Base-by-base conservation (phyloP, 192 early-diverging fungal species). In the Coemansia sp. region DNA sequence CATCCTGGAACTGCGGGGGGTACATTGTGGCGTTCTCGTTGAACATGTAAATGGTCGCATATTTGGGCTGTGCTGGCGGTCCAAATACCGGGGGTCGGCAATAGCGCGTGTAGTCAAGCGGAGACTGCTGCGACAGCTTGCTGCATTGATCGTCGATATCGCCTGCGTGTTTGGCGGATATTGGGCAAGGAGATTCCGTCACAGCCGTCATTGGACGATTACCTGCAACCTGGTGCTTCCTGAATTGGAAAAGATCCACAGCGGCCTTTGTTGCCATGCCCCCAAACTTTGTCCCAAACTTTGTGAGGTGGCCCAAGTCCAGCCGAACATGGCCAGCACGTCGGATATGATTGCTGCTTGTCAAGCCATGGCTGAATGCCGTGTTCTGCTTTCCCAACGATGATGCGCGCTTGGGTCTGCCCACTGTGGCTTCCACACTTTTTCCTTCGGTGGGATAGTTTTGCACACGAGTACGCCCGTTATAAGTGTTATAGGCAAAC, bases 291-390 rank as follows among this genome's bases (percentile, higher is more conserved):
- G 68, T 52, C 35, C 57, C 69, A 34, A 80, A 64, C 43, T 41
- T 48, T 12, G 68, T 52, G 58, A 58, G 41, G 24, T 62, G 61
- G 20, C 59, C 55, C 26, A 64, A 26, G 30, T 65, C 71, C 18
- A 78, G 46, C 24, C 64, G 48, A 5, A 71, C 66, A 46, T 69
- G 72, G 24, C 72, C 72, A 18, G 77, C 72, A 35, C 77, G 77
- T 18, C 77, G 77, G 35, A 64, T 73, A 41, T 35, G 58, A 15
- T 4, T 60, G 48, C 23, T 60, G 48, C 23, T 64, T 57, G 41
- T 30, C 23, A 57, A 26, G 30, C 23, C 35, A 46, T 36, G 34
- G 35, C 16, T 59, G 57, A 8, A 38, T 1, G 57, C 18, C 38
- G 18, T 59, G 57, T 16, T 36, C 35, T 38, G 30, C 9, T 38